Conservation (phyloP, 805 yeast species). For the Huiozyma naganishii region DNA sequence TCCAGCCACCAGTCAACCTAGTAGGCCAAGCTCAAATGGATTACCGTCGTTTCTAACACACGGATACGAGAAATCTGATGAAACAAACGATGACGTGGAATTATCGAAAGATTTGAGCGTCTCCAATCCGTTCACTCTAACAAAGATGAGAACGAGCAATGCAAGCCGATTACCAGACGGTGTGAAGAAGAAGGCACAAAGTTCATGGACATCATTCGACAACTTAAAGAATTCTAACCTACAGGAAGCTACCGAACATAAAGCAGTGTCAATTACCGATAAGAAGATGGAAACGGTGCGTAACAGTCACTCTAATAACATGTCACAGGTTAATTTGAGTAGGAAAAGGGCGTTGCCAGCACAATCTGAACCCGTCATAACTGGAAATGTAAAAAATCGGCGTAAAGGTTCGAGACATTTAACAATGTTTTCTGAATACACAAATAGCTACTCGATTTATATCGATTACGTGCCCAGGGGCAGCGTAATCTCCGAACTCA, state of each 20-base stretch:
- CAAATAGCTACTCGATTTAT: conserved; percentile 6
- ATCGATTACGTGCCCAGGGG: too few species aligned
- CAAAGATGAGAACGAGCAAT: conserved; percentile 6
- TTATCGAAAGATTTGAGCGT: conserved; percentile 10
- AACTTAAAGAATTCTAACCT: neutral
- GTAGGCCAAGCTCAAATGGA: neutral
- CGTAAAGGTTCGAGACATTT: neutral
- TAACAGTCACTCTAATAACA: too few species aligned
- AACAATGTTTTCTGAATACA: conserved; percentile 8
- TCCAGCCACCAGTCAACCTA: neutral
- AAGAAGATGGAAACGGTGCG: too few species aligned
- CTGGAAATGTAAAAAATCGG: too few species aligned
- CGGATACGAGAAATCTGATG: conserved; percentile 2
- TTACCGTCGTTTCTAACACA: conserved; percentile 9
- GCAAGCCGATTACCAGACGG: neutral
- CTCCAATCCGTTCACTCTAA: conserved; percentile 16
- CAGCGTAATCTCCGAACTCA: too few species aligned
- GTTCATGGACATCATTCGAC: neutral
- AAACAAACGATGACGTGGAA: conserved; percentile 13
- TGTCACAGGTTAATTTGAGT: too few species aligned
- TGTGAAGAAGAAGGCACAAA: neutral
- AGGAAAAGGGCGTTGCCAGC: too few species aligned
- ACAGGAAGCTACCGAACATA: too few species aligned
- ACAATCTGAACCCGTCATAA: too few species aligned
- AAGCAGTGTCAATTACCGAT: too few species aligned